Percentiles rank a stretch among this genome's conserved stretches.
These are phyloP conservation scores for Fusarium sterilihyphosum DNA, from an alignment of 2,329 filamentous ascomycete species.

Conservation along the genomic window DNA sequence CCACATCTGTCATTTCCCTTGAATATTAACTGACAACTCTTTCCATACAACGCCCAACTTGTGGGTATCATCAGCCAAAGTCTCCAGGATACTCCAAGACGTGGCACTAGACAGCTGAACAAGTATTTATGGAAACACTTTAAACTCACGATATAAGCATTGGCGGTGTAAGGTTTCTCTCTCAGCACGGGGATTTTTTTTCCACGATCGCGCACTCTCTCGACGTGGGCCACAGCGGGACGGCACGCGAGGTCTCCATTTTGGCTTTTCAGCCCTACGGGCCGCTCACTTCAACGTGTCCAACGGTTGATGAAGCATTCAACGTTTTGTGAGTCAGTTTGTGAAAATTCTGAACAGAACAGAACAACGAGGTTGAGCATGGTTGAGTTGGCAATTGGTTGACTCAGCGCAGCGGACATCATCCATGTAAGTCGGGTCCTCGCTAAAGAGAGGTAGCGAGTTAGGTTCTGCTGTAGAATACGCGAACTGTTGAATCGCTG, in stretches of 20 bases:
- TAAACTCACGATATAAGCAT: conserved; percentile 12
- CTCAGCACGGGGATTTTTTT: neutral
- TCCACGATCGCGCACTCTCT: conserved; percentile 2
- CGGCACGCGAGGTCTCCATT: conserved; percentile 8
- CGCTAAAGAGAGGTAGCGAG: neutral
- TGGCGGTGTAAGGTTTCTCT: conserved; percentile 29
- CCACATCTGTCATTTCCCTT: neutral
- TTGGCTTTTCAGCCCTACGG: conserved; percentile 23
- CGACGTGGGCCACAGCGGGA: conserved; percentile 20
- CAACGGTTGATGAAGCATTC: neutral
- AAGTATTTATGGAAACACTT: conserved; percentile 8
- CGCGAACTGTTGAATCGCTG: neutral
- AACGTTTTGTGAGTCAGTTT: conserved; percentile 1
- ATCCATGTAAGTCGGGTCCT: conserved; percentile 20
- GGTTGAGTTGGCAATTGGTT: conserved; percentile 7
- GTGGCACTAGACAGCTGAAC: conserved; percentile 10
- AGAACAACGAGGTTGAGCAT: neutral
- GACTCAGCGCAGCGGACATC: neutral
- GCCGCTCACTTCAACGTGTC: neutral
- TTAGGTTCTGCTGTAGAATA: neutral
- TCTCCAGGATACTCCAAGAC: neutral
- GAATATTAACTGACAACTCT: neutral
- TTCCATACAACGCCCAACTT: neutral
- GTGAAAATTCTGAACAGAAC: neutral
- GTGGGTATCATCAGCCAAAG: conserved; percentile 6